These are phyloP conservation scores for Cyanidioschyzon merolae DNA, from an alignment of 23 red algal species.

Conservation along the genomic window DNA sequence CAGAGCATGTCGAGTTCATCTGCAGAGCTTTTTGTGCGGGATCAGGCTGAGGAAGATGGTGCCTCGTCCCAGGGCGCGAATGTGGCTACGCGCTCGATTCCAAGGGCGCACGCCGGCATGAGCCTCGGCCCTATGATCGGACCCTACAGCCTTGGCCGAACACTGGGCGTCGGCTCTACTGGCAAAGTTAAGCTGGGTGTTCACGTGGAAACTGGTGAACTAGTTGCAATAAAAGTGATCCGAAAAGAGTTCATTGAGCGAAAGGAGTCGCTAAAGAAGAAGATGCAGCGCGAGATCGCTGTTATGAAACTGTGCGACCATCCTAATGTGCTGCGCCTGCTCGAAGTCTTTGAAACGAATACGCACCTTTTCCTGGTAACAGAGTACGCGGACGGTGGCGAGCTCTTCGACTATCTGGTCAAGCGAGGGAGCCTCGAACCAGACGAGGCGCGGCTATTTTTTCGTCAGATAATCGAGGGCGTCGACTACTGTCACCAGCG, in stretches of 20 bases:
- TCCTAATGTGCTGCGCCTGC: constrained; percentile 68
- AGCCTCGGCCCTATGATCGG: constrained; percentile 8
- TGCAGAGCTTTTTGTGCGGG: background rate
- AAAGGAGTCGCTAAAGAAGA: constrained; percentile 48
- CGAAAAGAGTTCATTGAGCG: constrained; percentile 55
- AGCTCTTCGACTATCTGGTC: constrained; percentile 90
- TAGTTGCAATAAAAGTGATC: constrained; percentile 85
- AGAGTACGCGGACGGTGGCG: constrained; percentile 87
- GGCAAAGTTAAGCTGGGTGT: constrained; percentile 94
- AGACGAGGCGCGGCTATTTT: constrained; percentile 74
- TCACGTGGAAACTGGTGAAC: constrained; percentile 33
- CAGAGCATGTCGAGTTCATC: background rate
- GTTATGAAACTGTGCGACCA: constrained; percentile 79
- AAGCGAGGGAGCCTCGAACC: constrained; percentile 58
- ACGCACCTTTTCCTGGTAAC: constrained; percentile 92
- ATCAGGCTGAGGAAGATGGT: background rate
- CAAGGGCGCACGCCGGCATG: constrained; percentile 3
- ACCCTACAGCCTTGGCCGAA: constrained; percentile 24
- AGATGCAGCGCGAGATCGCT: constrained; percentile 91
- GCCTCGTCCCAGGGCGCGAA: background rate
- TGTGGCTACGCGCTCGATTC: background rate
- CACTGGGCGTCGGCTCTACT: constrained; percentile 36
- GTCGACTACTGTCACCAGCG: constrained; percentile 93
- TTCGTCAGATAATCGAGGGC: constrained; percentile 90
- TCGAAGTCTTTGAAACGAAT: constrained; percentile 91